Base-by-base conservation (phyloP, 441 rosid genomes). In the Populus hybrid region DNA sequence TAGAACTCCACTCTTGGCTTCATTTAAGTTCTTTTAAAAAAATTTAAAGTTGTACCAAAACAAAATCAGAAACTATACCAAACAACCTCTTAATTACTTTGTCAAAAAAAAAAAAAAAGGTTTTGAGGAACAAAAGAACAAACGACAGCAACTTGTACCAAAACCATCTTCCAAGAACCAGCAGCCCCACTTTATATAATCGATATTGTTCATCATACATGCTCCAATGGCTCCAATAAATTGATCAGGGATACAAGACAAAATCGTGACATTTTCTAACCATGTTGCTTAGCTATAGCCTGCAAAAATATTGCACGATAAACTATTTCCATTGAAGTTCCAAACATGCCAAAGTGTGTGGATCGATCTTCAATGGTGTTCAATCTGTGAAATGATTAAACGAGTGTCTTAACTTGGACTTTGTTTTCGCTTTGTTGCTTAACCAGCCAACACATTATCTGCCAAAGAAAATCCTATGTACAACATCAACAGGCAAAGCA, bases 401-500 rank as follows among this genome's bases (percentile, higher is more conserved):
- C 53, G 53, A 3, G 18, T 42, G 53, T 42, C 53, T 42, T 42
- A 42, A 45, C 53, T 11, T 45, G 53, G n/a, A n/a, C n/a, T n/a
- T n/a, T n/a, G n/a, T 45, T 45, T 45, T 45, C 0, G 53, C 53
- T 12, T 0, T 12, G 18, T 45, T 45, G 53, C 53, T 45, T 45
- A 45, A 45, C 3, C 53, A 45, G 53, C 53, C 4, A 45, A 45
- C 18, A 3, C 53, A 38, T 87, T 74, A 86, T 74, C 78, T 83
- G 80, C 83, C 74, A 20, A 90, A 75, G 75, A 86, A 73, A 74
- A 91, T 84, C 78, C 87, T 86, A 65, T 90, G 74, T 7, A 91
- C 86, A 42, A 91, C 92, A 83, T 92, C 92, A 38, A 91, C 90
- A 0, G 95, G 95, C 85, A 93, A 83, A 14, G 98, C 99, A 78